Base-by-base conservation (phyloP, 1,284 basidiomycete species). In the Leccinum pseudoinsigne region DNA sequence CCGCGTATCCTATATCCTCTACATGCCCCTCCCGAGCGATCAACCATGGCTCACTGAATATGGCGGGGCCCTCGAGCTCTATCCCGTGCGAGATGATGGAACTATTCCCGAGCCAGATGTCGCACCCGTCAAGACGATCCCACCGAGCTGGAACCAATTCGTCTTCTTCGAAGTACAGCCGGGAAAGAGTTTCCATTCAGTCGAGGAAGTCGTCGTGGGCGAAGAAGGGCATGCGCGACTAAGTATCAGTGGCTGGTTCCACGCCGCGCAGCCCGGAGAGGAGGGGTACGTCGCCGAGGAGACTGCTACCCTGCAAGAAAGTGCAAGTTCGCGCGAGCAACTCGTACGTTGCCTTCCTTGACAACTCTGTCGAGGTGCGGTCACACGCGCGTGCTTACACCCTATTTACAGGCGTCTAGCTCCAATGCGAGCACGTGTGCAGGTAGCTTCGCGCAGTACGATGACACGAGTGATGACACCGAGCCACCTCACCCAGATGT, bases 211-310 rank as follows among this genome's bases (percentile, higher is more conserved):
- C 23, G 87, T 95, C n/a, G 89, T 94, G 0, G 90, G 80, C 16
- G 84, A 87, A 68, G 89, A 91, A 65, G 88, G 88, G 0, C 78
- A 88, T 42, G 83, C 89, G 74, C 80, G 94, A 55, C 78, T 98
- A 66, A 95, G 93, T 71, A 93, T 99, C 69, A 95, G 92, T 67
- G 97, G 97, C 7, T 99, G 97, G 95, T 97, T 97, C 82, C 97
- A 99, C 76, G 88, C 90, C 18, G 90, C 94, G 0, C 89, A 97
- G 72, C 87, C 92, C 67, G 95, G 93, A 18, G 97, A 99, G 76
- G 90, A 94, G 57, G 95, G 93, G 0, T 95, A 93, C 73, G 83
- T 87, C 60, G 77, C 81, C 1, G 85, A 86, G 62, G 26, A 28
- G 10, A 54, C 7, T 28, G 61, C 68, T 10, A 65, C 68, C 77